Base-by-base conservation (phyloP, 345 rosid genomes). In the Eucalyptus regnans region DNA sequence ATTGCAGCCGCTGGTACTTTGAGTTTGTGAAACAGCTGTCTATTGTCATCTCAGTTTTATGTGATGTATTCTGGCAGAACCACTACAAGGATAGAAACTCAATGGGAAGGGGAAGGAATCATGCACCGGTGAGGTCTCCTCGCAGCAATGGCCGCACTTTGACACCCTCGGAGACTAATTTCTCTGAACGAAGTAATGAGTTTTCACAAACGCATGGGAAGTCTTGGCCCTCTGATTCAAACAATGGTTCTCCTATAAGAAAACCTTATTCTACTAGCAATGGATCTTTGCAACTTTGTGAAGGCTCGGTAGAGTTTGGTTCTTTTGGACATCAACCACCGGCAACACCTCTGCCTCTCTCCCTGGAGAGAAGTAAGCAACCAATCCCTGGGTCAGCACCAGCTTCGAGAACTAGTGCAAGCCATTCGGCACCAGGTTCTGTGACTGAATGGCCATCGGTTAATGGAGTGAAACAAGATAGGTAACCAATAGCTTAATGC, bases 61-160 rank as follows among this genome's bases (percentile, higher is more conserved):
- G 86, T 44, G 85, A 86, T 88, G 81, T 90, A 43, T 91, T 89
- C 92, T 88, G 93, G 95, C 98, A 97, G 99, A 95, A 90, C 90
- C 97, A 95, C 92, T 97, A 95, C 93, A 93, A 92, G 92, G 96
- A 95, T 51, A 93, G 93, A 90, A 88, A 93, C 50, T 87, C 64
- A 86, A 87, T 90, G 68, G 86, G 91, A 56, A 93, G 95, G 91
- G 96, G 95, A 90, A 94, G 94, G 91, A 91, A 86, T 91, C 94
- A 93, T 90, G 92, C 92, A 81, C 89, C 92, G 46, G 88, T 88
- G 27, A 94, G 95, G 93, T 95, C 99, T 87, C 97, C 95, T 48
- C 93, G 95, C 86, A 89, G 89, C 91, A 95, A 93, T 89, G 93
- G 95, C 87, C 93, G 91, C 64, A 86, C 50, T 71, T 68, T 89